These are phyloP conservation scores for Ogataea nakhonphanomensis DNA, from an alignment of 805 yeast genomes.

Conservation along the genomic window DNA sequence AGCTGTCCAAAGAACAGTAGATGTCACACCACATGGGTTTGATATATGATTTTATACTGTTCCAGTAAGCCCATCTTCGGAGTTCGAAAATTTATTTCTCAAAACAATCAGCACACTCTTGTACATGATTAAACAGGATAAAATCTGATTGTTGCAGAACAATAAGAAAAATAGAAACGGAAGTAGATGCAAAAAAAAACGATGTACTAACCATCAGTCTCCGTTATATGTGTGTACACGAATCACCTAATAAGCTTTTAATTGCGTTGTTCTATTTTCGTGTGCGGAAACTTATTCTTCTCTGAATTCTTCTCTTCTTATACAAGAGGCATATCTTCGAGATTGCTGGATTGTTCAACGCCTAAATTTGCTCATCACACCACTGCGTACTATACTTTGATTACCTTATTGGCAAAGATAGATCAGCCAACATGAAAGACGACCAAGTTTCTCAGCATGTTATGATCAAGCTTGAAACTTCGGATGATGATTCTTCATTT, in stretches of 20 bases:
- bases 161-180: constrained; percentile 7
- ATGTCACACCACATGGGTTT: neutral
- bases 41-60: neutral
- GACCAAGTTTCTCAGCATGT: neutral
- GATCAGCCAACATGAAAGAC: no score
- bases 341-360: no score
- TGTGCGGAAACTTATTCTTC: no score
- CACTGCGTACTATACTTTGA: no score
- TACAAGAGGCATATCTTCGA: no score
- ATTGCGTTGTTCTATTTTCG: neutral
- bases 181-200: constrained; percentile 2
- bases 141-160: constrained; percentile 4
- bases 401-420: no score
- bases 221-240: constrained; percentile 8
- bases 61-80: constrained; percentile 1
- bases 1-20: neutral
- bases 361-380: no score
- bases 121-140: neutral
- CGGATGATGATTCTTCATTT: neutral
- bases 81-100: constrained; percentile 3
- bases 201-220: constrained; percentile 2
- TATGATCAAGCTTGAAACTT: constrained; percentile 1
- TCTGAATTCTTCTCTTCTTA: no score
- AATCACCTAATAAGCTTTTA: constrained; percentile 1
- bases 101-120: neutral